Conservation (phyloP, 139 green algal species). For the Pycnococcus provasolii region DNA sequence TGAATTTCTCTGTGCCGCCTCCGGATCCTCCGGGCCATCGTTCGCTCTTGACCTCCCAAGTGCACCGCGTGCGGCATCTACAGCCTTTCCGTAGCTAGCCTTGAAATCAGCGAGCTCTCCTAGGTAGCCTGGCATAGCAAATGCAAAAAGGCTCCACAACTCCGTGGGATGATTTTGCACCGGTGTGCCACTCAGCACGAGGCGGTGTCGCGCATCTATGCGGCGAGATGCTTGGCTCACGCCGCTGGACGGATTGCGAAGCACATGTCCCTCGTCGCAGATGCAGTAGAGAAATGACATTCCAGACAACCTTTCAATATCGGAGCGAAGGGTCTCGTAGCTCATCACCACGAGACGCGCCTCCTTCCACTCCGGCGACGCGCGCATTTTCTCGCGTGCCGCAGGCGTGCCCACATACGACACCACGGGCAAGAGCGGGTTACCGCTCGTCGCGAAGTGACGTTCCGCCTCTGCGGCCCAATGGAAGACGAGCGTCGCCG, state of each 20-base stretch:
- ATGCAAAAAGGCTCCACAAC: slow-evolving; percentile 96
- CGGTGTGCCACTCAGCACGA: slow-evolving; percentile 63
- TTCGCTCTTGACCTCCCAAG: slow-evolving; percentile 35
- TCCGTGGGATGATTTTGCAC: slow-evolving; percentile 87
- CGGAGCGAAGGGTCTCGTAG: slow-evolving; percentile 75
- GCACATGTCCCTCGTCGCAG: slow-evolving; percentile 93
- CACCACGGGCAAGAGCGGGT: slow-evolving; percentile 40
- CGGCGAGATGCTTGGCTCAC: slow-evolving; percentile 48
- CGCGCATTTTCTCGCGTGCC: slow-evolving; percentile 31
- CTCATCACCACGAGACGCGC: slow-evolving; percentile 68
- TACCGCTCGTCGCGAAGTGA: slow-evolving; percentile 43
- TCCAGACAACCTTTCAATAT: slow-evolving; percentile 44
- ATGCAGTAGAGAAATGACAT: slow-evolving; percentile 73
- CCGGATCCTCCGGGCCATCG: no score
- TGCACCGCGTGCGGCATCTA: slow-evolving; percentile 35
- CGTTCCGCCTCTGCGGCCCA: slow-evolving; percentile 77
- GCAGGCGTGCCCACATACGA: slow-evolving; percentile 50
- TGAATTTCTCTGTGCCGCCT: no score
- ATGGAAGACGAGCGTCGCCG: slow-evolving; percentile 82
- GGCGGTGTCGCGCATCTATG: slow-evolving; percentile 58
- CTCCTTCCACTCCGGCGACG: background rate
- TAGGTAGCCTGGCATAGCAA: slow-evolving; percentile 90
- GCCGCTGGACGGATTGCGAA: slow-evolving; percentile 71
- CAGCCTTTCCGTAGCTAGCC: slow-evolving; percentile 59
- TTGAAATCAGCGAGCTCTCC: slow-evolving; percentile 72